Percentiles rank a stretch among this genome's conserved stretches.
Evolutionary conservation across 1,284 basidiomycete genomes (phyloP).

Genomic region (Leccinum griseonigrum): DNA sequence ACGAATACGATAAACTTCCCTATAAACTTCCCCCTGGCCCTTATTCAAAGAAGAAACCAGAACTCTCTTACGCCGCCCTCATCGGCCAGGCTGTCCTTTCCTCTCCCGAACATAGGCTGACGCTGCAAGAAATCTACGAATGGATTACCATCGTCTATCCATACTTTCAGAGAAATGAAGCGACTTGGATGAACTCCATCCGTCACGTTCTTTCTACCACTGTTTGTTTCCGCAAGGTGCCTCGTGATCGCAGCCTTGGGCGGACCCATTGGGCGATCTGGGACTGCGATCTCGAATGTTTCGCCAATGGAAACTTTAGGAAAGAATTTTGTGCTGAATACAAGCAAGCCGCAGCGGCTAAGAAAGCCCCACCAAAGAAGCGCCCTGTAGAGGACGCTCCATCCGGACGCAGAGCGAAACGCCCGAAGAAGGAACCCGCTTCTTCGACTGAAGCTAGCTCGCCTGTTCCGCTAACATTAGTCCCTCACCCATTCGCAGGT

Average conservation of each 20-base stretch:
- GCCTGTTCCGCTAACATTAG: constrained; percentile 10
- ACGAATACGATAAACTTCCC: constrained; percentile 62
- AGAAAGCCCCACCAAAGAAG: constrained; percentile 38
- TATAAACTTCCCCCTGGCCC: constrained; percentile 82
- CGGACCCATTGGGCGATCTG: constrained; percentile 77
- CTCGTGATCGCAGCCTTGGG: constrained; percentile 62
- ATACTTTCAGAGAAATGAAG: constrained; percentile 88
- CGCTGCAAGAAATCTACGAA: constrained; percentile 93
- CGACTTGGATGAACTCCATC: constrained; percentile 95
- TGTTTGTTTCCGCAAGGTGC: constrained; percentile 71
- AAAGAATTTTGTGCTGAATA: constrained; percentile 68
- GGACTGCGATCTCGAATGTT: constrained; percentile 69
- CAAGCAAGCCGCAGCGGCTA: constrained; percentile 37
- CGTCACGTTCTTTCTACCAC: constrained; percentile 86
- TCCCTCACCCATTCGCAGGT: constrained; percentile 11
- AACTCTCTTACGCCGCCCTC: constrained; percentile 89
- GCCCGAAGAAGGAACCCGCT: constrained; percentile 40
- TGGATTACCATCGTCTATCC: constrained; percentile 95
- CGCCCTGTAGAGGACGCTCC: constrained; percentile 38
- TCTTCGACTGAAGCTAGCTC: constrained; percentile 29
- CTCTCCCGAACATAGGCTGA: constrained; percentile 80
- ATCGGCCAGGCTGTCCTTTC: constrained; percentile 94
- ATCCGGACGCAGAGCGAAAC: constrained; percentile 45
- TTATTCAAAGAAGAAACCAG: constrained; percentile 74
- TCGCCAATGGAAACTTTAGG: constrained; percentile 66